Base-by-base conservation (phyloP, 768 basidiomycete genomes). In the Pholiota molesta region DNA sequence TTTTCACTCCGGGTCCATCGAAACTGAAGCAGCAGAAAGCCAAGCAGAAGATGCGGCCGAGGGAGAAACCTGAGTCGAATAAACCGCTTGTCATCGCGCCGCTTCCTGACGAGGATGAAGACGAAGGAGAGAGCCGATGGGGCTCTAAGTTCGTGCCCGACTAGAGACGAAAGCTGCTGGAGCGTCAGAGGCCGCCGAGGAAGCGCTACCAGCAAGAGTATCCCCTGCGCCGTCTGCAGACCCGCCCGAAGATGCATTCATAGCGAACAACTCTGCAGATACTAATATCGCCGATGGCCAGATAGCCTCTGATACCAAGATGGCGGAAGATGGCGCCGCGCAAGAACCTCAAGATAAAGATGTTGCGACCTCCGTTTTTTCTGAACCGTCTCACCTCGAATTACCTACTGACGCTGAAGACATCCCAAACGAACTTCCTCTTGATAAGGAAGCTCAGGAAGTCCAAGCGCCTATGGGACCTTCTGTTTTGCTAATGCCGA, bases 41-140 rank as follows among this genome's bases (percentile, higher is more conserved):
- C 66, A 79, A 76, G 72, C 67, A 70, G 37, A 76, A 72, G 65
- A 78, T 75, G 79, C 73, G 73, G 26, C 68, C 69, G 17, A 69
- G 72, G 60, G 71, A 56, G 51, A 71, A 71, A 54, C 42, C 59
- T 5, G 72, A 75, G 61, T 69, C 71, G 23, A 67, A 75, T 19
- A 74, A 78, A 56, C 64, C 75, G 10, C 69, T 72, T 26, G 58
- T 69, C 16, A 65, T 74, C 21, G 66, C 73, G 31, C 66, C 68
- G 6, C 37, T 65, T 8, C 68, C 69, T 4, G 72, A 71, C 37
- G 73, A 75, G 14, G 73, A 76, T 31, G 70, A 74, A 28, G 74
- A 74, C 45, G 70, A 72, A 49, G 65, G 66, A 4, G 64, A 67
- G n/a, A 55, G 35, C 53, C 58, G 31, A 9, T 21, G 33, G 31